Conservation (phyloP, 352 stramenopile genomes). For the Phytophthora pseudosyringae region DNA sequence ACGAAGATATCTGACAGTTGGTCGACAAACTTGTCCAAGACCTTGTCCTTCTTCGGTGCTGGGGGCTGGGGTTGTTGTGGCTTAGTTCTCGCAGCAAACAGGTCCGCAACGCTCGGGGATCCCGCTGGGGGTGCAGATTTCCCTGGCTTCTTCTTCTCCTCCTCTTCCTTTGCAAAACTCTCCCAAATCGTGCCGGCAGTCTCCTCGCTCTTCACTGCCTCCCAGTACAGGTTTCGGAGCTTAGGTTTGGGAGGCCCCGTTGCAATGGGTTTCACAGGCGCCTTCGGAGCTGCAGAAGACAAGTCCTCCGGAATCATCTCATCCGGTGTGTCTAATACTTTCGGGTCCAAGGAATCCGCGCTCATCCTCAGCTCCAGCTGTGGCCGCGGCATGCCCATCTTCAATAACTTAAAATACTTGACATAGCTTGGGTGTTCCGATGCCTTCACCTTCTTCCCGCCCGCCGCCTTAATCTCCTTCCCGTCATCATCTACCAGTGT, state of each 20-base stretch:
- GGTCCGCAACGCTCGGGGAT: slow-evolving; percentile 40
- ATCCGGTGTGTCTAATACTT: slow-evolving; percentile 89
- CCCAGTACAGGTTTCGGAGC: slow-evolving; percentile 86
- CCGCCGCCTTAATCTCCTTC: slow-evolving; percentile 44
- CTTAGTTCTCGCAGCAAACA: slow-evolving; percentile 46
- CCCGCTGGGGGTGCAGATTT: slow-evolving; percentile 12
- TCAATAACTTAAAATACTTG: slow-evolving; percentile 97
- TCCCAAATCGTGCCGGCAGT: slow-evolving; percentile 81
- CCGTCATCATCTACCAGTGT: slow-evolving; percentile 61
- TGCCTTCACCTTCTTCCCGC: slow-evolving; percentile 49
- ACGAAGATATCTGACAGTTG: slow-evolving; percentile 81
- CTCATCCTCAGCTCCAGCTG: slow-evolving; percentile 94
- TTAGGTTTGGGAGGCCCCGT: slow-evolving; percentile 74
- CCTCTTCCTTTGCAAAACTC: slow-evolving; percentile 53
- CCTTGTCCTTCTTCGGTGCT: slow-evolving; percentile 45
- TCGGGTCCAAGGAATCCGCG: slow-evolving; percentile 90
- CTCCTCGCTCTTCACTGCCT: slow-evolving; percentile 67
- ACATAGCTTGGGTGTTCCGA: slow-evolving; percentile 89
- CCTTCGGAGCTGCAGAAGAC: slow-evolving; percentile 22
- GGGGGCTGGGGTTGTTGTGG: slow-evolving; percentile 16
- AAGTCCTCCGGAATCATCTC: slow-evolving; percentile 64
- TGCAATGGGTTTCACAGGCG: slow-evolving; percentile 43
- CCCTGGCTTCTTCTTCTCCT: slow-evolving; percentile 25
- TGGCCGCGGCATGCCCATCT: slow-evolving; percentile 93
- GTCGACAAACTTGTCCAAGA: slow-evolving; percentile 73